Percentiles rank a stretch among this genome's conserved stretches.
These are phyloP conservation scores for Oryza nivara DNA, from an alignment of 176 grass and related monocot species.

Conservation along the genomic window DNA sequence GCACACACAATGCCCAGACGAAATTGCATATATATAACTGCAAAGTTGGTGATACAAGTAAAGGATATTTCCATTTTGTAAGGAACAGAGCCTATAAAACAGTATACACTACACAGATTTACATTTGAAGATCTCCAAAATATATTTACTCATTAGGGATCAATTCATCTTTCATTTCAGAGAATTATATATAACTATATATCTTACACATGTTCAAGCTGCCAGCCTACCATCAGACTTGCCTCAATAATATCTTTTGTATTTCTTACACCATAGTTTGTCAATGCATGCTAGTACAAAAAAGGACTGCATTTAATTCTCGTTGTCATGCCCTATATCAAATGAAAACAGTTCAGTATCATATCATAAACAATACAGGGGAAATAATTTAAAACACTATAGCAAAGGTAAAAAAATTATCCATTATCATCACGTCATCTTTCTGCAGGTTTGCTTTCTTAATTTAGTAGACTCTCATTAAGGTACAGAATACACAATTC, in stretches of 20 bases:
- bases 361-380: conserved; percentile 5
- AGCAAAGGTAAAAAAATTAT: conserved; percentile 6
- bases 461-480: conserved; percentile 21
- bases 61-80: neutral
- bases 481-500: neutral
- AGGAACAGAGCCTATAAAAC: conserved; percentile 24
- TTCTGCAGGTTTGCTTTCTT: neutral
- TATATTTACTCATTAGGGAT: conserved; percentile 15
- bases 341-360: neutral
- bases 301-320: neutral
- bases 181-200: neutral
- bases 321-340: neutral
- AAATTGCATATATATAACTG: conserved; percentile 24
- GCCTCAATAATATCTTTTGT: neutral
- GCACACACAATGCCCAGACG: neutral
- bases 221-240: neutral
- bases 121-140: conserved; percentile 12
- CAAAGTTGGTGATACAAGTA: neutral
- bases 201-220: neutral
- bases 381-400: neutral
- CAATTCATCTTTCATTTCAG: neutral
- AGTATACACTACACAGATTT: neutral
- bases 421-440: neutral
- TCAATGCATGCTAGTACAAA: neutral
- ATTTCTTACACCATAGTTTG: neutral